Evolutionary conservation across 2,329 filamentous ascomycete genomes (phyloP).

Genomic region (Fusarium sp.): DNA sequence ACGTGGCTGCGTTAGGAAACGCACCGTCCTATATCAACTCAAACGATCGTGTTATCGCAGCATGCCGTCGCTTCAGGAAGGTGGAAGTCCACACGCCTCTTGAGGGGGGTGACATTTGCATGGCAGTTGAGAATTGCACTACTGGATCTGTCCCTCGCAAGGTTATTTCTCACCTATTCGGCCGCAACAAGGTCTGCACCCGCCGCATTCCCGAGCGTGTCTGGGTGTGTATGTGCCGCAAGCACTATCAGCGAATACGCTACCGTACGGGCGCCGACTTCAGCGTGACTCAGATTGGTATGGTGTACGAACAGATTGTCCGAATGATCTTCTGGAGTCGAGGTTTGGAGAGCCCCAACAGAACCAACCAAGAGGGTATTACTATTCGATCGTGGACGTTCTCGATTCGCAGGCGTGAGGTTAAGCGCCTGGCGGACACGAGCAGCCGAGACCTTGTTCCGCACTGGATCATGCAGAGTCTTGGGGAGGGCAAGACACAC

Average conservation of each 20-base stretch:
- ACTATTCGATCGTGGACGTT: constrained; percentile 69
- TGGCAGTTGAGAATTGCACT: constrained; percentile 71
- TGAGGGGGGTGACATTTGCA: constrained; percentile 60
- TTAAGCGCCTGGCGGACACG: constrained; percentile 65
- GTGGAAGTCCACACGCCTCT: constrained; percentile 36
- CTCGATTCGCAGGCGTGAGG: constrained; percentile 75
- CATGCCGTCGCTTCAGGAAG: constrained; percentile 34
- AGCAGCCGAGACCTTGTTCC: constrained; percentile 45
- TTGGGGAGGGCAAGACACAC: constrained; percentile 64
- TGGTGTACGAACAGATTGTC: constrained; percentile 74
- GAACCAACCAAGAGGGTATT: constrained; percentile 50
- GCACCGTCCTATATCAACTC: constrained; percentile 18
- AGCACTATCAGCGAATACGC: constrained; percentile 83
- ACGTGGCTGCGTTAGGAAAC: constrained; percentile 10
- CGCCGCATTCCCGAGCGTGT: constrained; percentile 76
- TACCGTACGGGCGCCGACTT: constrained; percentile 77
- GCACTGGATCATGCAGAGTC: constrained; percentile 64
- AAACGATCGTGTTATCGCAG: constrained; percentile 42
- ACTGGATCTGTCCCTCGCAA: constrained; percentile 77
- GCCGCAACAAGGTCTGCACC: constrained; percentile 85
- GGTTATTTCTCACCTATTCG: constrained; percentile 85
- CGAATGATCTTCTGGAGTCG: constrained; percentile 75
- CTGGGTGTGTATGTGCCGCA: constrained; percentile 85
- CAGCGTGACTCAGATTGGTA: constrained; percentile 73
- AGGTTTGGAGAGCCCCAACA: constrained; percentile 57